Evolutionary conservation across 129 eudicot genomes (phyloP), one percentile per base, ranked within the genome.

Genomic region (Arctium minus): DNA sequence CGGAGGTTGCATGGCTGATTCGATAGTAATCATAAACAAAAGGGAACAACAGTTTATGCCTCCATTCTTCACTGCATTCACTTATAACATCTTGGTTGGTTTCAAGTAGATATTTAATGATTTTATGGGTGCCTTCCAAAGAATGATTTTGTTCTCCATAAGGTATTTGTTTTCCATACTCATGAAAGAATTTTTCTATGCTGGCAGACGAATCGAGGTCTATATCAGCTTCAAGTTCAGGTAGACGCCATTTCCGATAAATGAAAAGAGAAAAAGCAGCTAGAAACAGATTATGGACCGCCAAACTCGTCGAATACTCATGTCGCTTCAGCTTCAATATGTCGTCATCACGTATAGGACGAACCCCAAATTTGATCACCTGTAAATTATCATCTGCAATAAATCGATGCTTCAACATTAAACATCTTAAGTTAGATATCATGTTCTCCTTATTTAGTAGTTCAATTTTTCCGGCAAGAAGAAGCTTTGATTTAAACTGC

Each of bases 41-140:
- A 53, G 78, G 38, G 29, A 53, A 73, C 7, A 72, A 18, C 60
- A 35, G 31, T 72, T 36, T 0, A 27, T 80, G 39, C 8, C 29
- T 60, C 84, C 72, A 72, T 36, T 56, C 53, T 50, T 72, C 84
- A 2, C 29, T 50, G 0, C 36, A 71, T 48, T 70, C 56, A 48
- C 37, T 71, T 48, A 70, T n/a, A 80, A 50, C 71, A 71, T 71
- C 13, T 72, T 37, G 84, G 78, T 53, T 80, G 72, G 50, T 22
- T 53, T 80, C 78, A 72, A 33, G 33, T 27, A 72, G 22, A 40
- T 27, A 4, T 72, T 72, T 72, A 11, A 18, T 1, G 37, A 80
- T 5, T 10, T 53, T 56, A n/a, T 53, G 78, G 40, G 72, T 48
- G 72, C 27, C 78, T 33, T 5, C 78, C 72, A 71, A 70, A 67